phyloP scores from a whole-genome alignment of 495 filamentous ascomycete genomes.

The Aspergillus ellipticus region DNA sequence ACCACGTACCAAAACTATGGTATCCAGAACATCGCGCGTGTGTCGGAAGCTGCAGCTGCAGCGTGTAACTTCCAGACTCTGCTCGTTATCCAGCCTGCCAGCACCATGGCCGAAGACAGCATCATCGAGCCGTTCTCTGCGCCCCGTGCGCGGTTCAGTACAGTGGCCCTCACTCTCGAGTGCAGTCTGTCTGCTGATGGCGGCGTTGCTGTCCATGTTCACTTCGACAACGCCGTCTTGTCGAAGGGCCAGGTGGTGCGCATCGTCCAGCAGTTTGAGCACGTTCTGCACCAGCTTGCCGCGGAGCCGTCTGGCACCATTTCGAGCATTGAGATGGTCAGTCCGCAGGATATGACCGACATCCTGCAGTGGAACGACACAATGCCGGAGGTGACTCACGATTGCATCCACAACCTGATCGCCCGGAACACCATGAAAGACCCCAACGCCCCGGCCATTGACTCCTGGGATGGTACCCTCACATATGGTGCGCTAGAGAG shows the following conservation, averaged over 20 bases:
- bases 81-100: conserved; percentile 46
- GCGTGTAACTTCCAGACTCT: conserved; percentile 54
- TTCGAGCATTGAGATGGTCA: conserved; percentile 15
- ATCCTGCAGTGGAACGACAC: conserved; percentile 19
- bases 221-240: conserved; percentile 17
- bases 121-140: conserved; percentile 11
- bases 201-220: conserved; percentile 5
- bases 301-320: not conserved
- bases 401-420: conserved; percentile 29
- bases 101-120: conserved; percentile 35
- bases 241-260: conserved; percentile 5
- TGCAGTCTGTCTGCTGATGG: conserved; percentile 12
- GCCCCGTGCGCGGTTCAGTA: conserved; percentile 14
- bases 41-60: conserved; percentile 45
- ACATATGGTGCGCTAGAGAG: conserved; percentile 30
- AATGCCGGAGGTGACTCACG: conserved; percentile 14
- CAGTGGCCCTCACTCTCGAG: conserved; percentile 17
- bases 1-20: conserved; percentile 56
- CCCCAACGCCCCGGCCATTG: conserved; percentile 21
- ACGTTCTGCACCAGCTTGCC: conserved; percentile 14
- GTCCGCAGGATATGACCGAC: conserved; percentile 13
- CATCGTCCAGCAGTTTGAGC: conserved; percentile 20
- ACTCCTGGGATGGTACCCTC: conserved; percentile 21
- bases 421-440: conserved; percentile 11
- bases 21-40: conserved; percentile 51